Evolutionary conservation across 805 yeast species (phyloP).

Genomic region (Suhomyces canberraensis): DNA sequence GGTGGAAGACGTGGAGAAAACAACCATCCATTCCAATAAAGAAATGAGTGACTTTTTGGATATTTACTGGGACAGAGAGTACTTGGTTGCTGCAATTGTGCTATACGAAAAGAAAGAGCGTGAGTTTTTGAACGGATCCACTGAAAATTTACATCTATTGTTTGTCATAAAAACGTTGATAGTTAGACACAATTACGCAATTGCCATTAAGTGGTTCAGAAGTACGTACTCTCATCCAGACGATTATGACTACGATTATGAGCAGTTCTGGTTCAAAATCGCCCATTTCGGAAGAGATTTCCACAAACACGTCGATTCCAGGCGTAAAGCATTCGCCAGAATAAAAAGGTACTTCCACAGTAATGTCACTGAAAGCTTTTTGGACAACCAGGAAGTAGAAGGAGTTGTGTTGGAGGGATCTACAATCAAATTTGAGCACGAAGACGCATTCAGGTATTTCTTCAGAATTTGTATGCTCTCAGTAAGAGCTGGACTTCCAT

Average conservation of each 20-base stretch:
- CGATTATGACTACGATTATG: neutral
- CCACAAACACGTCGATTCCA: neutral
- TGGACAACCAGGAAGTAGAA: neutral
- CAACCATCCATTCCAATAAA: neutral
- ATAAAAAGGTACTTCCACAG: neutral
- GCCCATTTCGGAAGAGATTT: constrained; percentile 4
- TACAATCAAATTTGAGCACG: neutral
- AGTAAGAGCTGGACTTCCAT: neutral
- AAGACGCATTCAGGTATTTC: neutral
- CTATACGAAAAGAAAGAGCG: neutral
- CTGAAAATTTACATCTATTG: neutral
- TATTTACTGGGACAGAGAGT: neutral
- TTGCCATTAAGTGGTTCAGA: neutral
- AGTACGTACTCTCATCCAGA: neutral
- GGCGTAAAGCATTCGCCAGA: neutral
- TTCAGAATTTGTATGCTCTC: neutral
- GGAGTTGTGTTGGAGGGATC: neutral
- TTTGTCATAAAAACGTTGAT: neutral
- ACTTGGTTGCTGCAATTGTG: neutral
- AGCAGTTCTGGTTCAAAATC: constrained; percentile 5
- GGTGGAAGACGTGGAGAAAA: no score
- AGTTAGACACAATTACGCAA: neutral
- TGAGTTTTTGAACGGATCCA: neutral
- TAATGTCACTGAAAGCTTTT: neutral
- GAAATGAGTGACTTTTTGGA: neutral